Evolutionary conservation across 2,329 filamentous ascomycete genomes (phyloP), one percentile per base, ranked within the genome.

Genomic region (Colletotrichum eremochloae): DNA sequence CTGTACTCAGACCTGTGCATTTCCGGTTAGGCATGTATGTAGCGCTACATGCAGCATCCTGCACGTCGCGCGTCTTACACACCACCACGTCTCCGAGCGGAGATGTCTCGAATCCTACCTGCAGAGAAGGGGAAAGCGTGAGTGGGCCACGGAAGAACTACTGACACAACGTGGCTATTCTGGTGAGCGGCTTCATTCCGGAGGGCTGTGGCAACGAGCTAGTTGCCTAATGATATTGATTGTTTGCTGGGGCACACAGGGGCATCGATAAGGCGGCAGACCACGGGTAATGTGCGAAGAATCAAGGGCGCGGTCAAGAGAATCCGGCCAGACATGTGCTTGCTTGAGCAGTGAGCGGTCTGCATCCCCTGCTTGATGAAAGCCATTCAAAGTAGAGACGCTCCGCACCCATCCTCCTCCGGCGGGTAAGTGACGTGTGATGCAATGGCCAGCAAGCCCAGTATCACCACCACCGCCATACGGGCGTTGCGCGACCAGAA

Each of bases 21-120:
- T 42, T 52, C 29, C 52, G 24, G 12, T 44, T 33, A 53, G 50
- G 24, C 29, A 48, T 48, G 20, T n/a, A 18, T 18, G 15, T 42
- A 40, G 36, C n/a, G 29, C 33, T 20, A 33, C 40, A 8, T 33
- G 18, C 42, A 62, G 5, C 48, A 56, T 31, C 55, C 55, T 61
- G 36, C 36, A 55, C 61, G 48, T 50, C 42, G 40, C 24, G n/a
- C 40, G 63, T 67, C 68, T 71, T 71, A 67, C 68, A 71, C 68
- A 71, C 63, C 68, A 67, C 38, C 40, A 5, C 46, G 38, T 24
- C 15, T 38, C 40, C 53, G 8, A 6, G 40, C 48, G 33, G 24
- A 44, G 20, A 57, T 20, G 40, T 52, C n/a, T n/a, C 14, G 31
- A 20, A 66, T 9, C 50, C 42, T 46, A 6, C 3, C 2, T 46